phyloP scores from a whole-genome alignment of 208 protist genomes.

The Blechomonas ayalai region DNA sequence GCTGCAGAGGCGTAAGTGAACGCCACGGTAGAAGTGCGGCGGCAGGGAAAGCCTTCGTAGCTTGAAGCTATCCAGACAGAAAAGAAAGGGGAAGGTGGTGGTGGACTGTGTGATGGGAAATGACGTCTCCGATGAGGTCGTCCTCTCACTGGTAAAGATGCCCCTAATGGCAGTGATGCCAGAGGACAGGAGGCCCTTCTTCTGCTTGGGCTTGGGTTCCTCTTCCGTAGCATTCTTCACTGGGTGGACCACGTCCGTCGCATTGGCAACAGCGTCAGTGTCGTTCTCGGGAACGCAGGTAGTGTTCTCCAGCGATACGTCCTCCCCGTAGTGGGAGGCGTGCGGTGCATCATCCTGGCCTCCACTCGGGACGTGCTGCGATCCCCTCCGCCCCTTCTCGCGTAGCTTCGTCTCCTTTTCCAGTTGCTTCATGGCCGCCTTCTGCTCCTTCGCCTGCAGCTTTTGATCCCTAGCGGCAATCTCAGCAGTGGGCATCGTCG shows the following conservation, averaged over 20 bases:
- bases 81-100: constrained; percentile 27
- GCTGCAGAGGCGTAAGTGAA: constrained; percentile 34
- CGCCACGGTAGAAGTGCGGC: constrained; percentile 31
- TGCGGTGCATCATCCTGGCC: background rate
- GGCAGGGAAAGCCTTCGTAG: constrained; percentile 26
- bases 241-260: background rate
- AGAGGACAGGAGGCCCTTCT: constrained; percentile 6
- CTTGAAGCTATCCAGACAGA: constrained; percentile 29
- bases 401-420: constrained; percentile 31
- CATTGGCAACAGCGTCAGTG: background rate
- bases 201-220: constrained; percentile 6
- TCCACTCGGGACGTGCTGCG: background rate
- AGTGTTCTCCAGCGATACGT: too few relatives aligned
- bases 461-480: constrained; percentile 27
- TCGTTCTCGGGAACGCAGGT: background rate
- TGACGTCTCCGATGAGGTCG: constrained; percentile 17
- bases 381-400: constrained; percentile 11
- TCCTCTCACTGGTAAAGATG: constrained; percentile 23
- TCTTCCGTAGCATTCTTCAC: constrained; percentile 6
- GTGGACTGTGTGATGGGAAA: constrained; percentile 25
- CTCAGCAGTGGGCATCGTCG: constrained; percentile 16
- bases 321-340: background rate
- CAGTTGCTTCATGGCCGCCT: constrained; percentile 21
- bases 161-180: constrained; percentile 10
- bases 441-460: constrained; percentile 32